phyloP scores from a whole-genome alignment of 2,329 filamentous ascomycete genomes.

The Tympanopsis confertula region DNA sequence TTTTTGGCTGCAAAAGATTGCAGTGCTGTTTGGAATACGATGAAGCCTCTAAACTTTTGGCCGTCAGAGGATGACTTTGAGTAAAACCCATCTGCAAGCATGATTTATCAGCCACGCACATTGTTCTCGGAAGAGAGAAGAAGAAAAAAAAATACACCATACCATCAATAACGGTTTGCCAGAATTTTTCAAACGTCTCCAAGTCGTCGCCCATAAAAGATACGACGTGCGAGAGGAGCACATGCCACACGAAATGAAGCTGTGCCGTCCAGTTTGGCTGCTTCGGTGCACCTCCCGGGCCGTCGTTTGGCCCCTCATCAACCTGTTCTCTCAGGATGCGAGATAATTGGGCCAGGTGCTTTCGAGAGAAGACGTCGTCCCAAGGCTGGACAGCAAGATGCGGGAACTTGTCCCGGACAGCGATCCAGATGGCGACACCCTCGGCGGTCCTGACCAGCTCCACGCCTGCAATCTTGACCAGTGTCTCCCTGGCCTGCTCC shows the following conservation, averaged over 20 bases:
- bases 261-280: slow-evolving; percentile 70
- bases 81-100: slow-evolving; percentile 62
- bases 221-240: slow-evolving; percentile 51
- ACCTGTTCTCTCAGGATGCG: slow-evolving; percentile 65
- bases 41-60: slow-evolving; percentile 84
- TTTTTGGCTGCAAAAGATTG: slow-evolving; percentile 33
- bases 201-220: slow-evolving; percentile 10
- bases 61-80: slow-evolving; percentile 71
- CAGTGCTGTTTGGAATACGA: slow-evolving; percentile 71
- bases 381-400: slow-evolving; percentile 60
- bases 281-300: slow-evolving; percentile 32
- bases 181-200: slow-evolving; percentile 63
- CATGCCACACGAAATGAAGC: slow-evolving; percentile 78
- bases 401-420: slow-evolving; percentile 52
- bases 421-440: slow-evolving; percentile 80
- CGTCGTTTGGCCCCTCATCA: slow-evolving; percentile 20
- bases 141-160: slow-evolving; percentile 20
- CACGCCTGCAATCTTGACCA: slow-evolving; percentile 49
- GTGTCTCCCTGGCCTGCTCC: slow-evolving; percentile 45
- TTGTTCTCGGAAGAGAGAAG: not conserved
- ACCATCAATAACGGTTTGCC: slow-evolving; percentile 80
- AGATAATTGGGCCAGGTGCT: slow-evolving; percentile 57
- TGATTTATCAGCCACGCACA: slow-evolving; percentile 6
- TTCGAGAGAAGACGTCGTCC: slow-evolving; percentile 63
- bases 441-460: slow-evolving; percentile 73